Evolutionary conservation across 805 yeast genomes (phyloP), one percentile per base, ranked within the genome.

Genomic region (Clavispora fructus): DNA sequence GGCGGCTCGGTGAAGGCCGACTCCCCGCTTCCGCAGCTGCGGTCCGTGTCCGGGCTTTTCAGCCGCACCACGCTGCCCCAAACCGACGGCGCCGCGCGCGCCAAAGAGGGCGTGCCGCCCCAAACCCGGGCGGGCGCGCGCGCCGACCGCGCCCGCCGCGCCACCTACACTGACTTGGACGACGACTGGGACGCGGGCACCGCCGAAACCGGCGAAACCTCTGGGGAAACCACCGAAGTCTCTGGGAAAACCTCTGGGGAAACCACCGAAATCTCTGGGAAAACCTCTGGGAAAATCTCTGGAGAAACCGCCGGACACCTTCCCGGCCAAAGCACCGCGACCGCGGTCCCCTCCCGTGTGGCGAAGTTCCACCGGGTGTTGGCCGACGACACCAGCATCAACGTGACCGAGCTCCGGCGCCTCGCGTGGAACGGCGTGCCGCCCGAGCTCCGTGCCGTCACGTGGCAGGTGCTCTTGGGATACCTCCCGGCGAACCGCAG

Each of bases 361-460:
- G 68, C 75, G 41, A 82, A 81, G 61, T 89, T 90, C 63, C 84
- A 83, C 45, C 72, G 73, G 28, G 73, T 88, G 3, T 64, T 92
- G 30, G 66, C 70, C 7, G 67, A 65, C 25, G 74, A 74, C 44
- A 68, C 71, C n/a, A 60, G 52, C 10, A 80, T 91, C 32, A 87
- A 88, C 53, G 63, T 87, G 48, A 75, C 73, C 41, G 90, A 83
- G 42, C 71, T 94, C 44, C 77, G 88, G 51, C 82, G 85, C 59
- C 74, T 90, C 42, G 79, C 97, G 14, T 94, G 99, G 98, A 86
- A 91, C 57, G 99, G 99, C 1, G 79, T 94, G 6, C 98, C 99
- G 0, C 68, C 77, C 11, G 83, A 82, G 47, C 73, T 90, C 47
- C 73, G 98, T 48, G 87, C 97, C 0, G 67, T 84, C 35, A 80